Base-by-base conservation (phyloP, 257 asterid species). In the Capsicum rhomboideum region DNA sequence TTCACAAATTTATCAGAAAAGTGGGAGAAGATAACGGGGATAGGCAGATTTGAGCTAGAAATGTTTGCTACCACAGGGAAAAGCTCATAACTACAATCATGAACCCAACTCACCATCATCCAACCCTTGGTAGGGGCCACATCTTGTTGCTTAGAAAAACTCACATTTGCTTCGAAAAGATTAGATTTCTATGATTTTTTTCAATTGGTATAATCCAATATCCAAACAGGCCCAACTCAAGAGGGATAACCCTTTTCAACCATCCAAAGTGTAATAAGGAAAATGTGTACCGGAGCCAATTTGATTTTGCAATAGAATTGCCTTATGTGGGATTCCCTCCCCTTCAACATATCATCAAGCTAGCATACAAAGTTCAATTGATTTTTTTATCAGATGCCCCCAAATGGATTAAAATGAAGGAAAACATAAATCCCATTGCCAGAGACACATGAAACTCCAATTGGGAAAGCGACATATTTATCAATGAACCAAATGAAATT, bases 401-500 rank as follows among this genome's bases (percentile, higher is more conserved):
- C 13, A 46, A 13, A 46, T 74, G 59, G 59, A 74, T 46, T 23
- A 74, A 74, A 46, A 26, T 6, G 40, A 44, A 46, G 58, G n/a
- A 42, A 42, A 71, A 69, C 78, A 74, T 21, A 46, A 46, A 21
- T 13, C 58, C 10, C 59, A 44, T 23, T 46, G 29, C 55, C 55
- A 71, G 11, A 71, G 20, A 74, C 14, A 13, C 59, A 46, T 14
- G 80, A 74, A 46, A 23, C n/a, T 74, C 59, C 34, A 46, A 49
- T 46, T 29, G 80, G 21, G 6, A 75, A 75, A 75, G 23, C 7
- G 59, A 75, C 42, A 72, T 72, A n/a, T 44, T 75, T 23, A 75
- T 23, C 80, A 26, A 46, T 75, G 23, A 23, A 23, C 23, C 80
- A 83, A 54, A 85, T 85, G 75, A 75, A 55, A 85, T 85, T 77